A percentile compares a stretch with the other conserved stretches of the same genome.
Evolutionary conservation across 1,284 basidiomycete species (phyloP).

Genomic region (Cryptococcus sp.): DNA sequence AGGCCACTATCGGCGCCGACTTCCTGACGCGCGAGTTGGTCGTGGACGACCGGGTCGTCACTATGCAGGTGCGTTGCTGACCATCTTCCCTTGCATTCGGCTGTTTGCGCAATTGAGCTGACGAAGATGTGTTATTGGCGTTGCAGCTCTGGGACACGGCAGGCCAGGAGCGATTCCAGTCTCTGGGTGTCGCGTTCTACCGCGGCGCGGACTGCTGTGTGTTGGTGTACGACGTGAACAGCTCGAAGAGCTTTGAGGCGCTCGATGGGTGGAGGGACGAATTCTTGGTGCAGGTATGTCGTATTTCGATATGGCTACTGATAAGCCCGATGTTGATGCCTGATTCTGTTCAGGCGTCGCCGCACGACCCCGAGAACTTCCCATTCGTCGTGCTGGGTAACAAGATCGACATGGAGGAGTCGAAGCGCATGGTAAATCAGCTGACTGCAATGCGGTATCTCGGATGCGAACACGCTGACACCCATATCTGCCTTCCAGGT

Average conservation of each 20-base stretch:
- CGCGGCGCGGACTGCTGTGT: conserved; percentile 99
- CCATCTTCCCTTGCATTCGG: not conserved
- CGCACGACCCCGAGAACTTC: conserved; percentile 98
- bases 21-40: conserved; percentile 98
- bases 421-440: conserved; percentile 82
- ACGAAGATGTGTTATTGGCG: not conserved
- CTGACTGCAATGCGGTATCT: not conserved
- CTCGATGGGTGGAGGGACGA: conserved; percentile 97
- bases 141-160: conserved; percentile 95
- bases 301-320: no score
- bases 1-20: conserved; percentile 76
- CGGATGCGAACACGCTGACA: not conserved
- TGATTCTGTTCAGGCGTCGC: conserved; percentile 67
- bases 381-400: conserved; percentile 98
- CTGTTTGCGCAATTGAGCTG: no score
- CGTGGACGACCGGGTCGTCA: conserved; percentile 96
- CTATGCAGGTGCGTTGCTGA: conserved; percentile 77
- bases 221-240: conserved; percentile 98
- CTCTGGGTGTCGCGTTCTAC: conserved; percentile 97
- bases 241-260: conserved; percentile 92
- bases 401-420: conserved; percentile 99
- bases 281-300: conserved; percentile 73
- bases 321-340: conserved; percentile 1
- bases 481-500: conserved; percentile 57
- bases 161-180: conserved; percentile 98